A percentile compares a stretch with the other conserved stretches of the same genome.
phyloP scores from a whole-genome alignment of 345 rosid genomes.

The Aquilaria sinensis region DNA sequence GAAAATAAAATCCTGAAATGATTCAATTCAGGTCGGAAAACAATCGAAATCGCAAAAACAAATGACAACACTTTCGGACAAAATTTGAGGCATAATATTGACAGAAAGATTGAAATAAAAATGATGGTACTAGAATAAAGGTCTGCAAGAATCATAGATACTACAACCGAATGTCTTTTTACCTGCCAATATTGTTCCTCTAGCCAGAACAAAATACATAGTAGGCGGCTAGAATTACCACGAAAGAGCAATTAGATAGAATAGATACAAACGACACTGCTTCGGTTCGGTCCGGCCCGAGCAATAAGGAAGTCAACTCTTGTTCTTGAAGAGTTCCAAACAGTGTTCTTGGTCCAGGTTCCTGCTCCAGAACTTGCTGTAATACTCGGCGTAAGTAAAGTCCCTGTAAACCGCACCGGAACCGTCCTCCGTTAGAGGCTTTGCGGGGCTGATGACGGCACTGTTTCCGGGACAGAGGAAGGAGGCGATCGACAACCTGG shows the following conservation, averaged over 20 bases:
- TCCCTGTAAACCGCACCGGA: conserved; percentile 51
- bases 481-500: conserved; percentile 72
- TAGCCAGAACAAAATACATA: no score
- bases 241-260: not conserved
- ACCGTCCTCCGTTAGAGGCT: conserved; percentile 32
- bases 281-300: not conserved
- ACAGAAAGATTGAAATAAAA: no score
- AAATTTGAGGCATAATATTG: no score
- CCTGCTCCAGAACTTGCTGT: conserved; percentile 86
- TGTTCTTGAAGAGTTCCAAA: conserved; percentile 63
- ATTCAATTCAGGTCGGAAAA: no score
- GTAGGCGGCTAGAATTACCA: no score
- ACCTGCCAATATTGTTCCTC: no score
- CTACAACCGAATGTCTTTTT: no score
- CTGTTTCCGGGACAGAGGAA: conserved; percentile 65
- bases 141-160: no score
- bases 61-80: no score
- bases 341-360: conserved; percentile 80
- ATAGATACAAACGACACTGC: not conserved
- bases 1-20: no score
- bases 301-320: not conserved
- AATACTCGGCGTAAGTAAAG: conserved; percentile 81
- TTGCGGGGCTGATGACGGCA: conserved; percentile 62
- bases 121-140: no score
- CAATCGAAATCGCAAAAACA: no score